These are phyloP conservation scores for Hawksworthiomyces lignivorus DNA, from an alignment of 2,329 filamentous ascomycete species.

Conservation along the genomic window DNA sequence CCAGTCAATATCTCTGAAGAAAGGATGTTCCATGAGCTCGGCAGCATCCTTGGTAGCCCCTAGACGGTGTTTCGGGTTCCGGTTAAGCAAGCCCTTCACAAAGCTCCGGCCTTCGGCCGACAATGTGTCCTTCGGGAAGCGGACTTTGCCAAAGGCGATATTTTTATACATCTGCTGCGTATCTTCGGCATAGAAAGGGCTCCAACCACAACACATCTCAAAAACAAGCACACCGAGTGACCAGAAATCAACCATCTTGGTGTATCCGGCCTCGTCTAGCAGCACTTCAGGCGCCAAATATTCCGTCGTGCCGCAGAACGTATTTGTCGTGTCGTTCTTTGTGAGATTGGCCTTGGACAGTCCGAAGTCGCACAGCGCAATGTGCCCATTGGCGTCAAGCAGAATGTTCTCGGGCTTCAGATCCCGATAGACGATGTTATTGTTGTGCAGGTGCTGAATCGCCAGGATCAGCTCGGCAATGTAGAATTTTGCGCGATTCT, in stretches of 20 bases:
- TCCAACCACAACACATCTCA: slow-evolving; percentile 99
- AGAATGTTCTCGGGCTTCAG: slow-evolving; percentile 97
- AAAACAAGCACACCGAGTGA: slow-evolving; percentile 95
- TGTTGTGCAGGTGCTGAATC: slow-evolving; percentile 88
- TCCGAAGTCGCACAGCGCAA: slow-evolving; percentile 95
- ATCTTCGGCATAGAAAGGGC: slow-evolving; percentile 96
- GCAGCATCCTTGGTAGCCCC: slow-evolving; percentile 87
- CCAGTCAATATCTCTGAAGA: slow-evolving; percentile 95
- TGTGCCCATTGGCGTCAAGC: slow-evolving; percentile 93
- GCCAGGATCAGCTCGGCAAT: slow-evolving; percentile 95
- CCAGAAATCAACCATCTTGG: slow-evolving; percentile 99
- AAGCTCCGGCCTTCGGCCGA: slow-evolving; percentile 95
- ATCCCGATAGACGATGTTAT: slow-evolving; percentile 96
- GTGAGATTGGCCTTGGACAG: slow-evolving; percentile 95
- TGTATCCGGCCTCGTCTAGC: slow-evolving; percentile 93
- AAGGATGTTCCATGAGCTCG: slow-evolving; percentile 87
- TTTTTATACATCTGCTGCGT: slow-evolving; percentile 99
- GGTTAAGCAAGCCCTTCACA: slow-evolving; percentile 92
- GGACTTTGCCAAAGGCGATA: slow-evolving; percentile 96
- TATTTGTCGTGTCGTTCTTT: slow-evolving; percentile 96
- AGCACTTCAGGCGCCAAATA: slow-evolving; percentile 94
- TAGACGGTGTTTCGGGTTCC: slow-evolving; percentile 91
- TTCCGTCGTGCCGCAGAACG: slow-evolving; percentile 96
- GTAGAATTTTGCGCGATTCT: slow-evolving; percentile 94
- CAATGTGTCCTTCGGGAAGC: slow-evolving; percentile 89